phyloP scores from a whole-genome alignment of 2,329 filamentous ascomycete genomes.

The Sporothrix curviconia region DNA sequence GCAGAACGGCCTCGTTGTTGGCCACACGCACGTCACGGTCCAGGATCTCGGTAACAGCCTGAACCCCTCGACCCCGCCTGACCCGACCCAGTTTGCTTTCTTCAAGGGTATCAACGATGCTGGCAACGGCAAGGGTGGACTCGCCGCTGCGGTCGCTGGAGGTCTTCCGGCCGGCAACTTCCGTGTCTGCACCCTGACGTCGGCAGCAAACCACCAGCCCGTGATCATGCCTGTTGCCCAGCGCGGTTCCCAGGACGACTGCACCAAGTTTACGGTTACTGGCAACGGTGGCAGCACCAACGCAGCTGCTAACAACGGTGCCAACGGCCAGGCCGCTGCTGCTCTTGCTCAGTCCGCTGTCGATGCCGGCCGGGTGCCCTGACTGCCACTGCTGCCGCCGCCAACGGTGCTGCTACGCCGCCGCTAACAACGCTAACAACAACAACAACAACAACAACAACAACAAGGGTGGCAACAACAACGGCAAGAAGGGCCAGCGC shows the following conservation, averaged over 20 bases:
- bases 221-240: constrained; percentile 39
- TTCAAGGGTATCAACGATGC: constrained; percentile 38
- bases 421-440: constrained; percentile 9
- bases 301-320: constrained; percentile 25
- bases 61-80: constrained; percentile 43
- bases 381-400: constrained; percentile 16
- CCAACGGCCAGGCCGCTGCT: constrained; percentile 22
- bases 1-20: constrained; percentile 43
- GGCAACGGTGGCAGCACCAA: constrained; percentile 24
- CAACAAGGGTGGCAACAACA: constrained; percentile 12
- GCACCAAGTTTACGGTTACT: constrained; percentile 35
- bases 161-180: constrained; percentile 37
- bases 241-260: constrained; percentile 40
- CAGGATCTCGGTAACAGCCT: constrained; percentile 46
- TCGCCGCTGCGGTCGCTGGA: constrained; percentile 30
- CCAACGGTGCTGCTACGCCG: constrained; percentile 17
- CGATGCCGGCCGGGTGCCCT: constrained; percentile 22
- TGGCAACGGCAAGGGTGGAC: constrained; percentile 32
- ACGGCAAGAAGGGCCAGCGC: constrained; percentile 14
- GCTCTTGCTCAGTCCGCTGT: constrained; percentile 22
- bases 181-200: constrained; percentile 37
- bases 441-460: constrained; percentile 13
- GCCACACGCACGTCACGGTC: constrained; percentile 54
- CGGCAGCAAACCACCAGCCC: constrained; percentile 38
- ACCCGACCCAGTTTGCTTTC: constrained; percentile 41